Base-by-base conservation (phyloP, 352 stramenopile species). In the Lagenidium sp. region DNA sequence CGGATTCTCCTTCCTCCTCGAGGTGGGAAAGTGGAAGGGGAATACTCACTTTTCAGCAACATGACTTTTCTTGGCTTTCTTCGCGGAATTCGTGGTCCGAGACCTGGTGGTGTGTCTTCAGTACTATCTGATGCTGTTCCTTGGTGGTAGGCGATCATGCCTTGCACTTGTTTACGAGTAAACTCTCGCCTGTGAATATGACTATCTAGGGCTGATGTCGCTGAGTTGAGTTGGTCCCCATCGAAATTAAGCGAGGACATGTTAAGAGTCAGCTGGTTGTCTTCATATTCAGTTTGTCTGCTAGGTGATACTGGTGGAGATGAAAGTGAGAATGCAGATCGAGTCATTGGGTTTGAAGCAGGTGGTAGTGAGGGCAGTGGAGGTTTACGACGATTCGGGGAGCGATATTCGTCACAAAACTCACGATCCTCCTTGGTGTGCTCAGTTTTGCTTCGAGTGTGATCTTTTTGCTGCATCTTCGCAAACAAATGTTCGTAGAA, bases 401-500 rank as follows among this genome's bases (percentile, higher is more conserved):
- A n/a, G n/a, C n/a, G n/a, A n/a, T n/a, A n/a, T n/a, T n/a, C n/a
- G n/a, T n/a, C n/a, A n/a, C n/a, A n/a, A n/a, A n/a, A n/a, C n/a
- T n/a, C n/a, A n/a, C n/a, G n/a, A n/a, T n/a, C n/a, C n/a, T n/a
- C n/a, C n/a, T n/a, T n/a, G n/a, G n/a, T n/a, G n/a, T n/a, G n/a
- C n/a, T n/a, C n/a, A n/a, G n/a, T n/a, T n/a, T n/a, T n/a, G 28
- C 21, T 46, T 19, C 58, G 64, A 3, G 30, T 22, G 15, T 69
- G 58, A 21, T 84, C 63, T 24, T 75, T 50, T 7, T 67, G 55
- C 51, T 84, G 67, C 63, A 84, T 75, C 35, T 77, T 81, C 2
- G 60, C 53, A 22, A 85, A 76, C 12, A 85, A 41, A 25, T 83
- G 68, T 26, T 83, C 68, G 50, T 81, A 85, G 35, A 85, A 83